Evolutionary conservation across 306 rosid species (phyloP).

Genomic region (Hippophae tibetana): DNA sequence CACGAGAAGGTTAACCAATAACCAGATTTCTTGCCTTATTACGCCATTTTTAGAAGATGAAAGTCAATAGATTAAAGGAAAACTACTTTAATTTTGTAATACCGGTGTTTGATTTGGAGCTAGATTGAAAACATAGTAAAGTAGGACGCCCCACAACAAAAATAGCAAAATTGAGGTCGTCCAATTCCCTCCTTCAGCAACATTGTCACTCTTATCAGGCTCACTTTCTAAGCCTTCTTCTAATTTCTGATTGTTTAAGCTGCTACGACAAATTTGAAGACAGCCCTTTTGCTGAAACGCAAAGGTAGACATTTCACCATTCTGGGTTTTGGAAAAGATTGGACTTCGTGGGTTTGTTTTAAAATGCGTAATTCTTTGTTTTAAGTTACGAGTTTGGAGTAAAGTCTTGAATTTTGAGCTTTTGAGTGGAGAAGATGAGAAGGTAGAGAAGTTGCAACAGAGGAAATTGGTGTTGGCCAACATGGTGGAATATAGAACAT

Average conservation of each 20-base stretch:
- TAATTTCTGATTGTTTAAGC: conserved; percentile 21
- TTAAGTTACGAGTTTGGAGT: conserved; percentile 24
- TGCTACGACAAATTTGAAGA: conserved; percentile 28
- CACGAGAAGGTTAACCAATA: neutral
- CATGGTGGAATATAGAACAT: conserved; percentile 11
- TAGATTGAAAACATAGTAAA: conserved; percentile 63
- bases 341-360: conserved; percentile 3
- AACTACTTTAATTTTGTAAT: neutral
- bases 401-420: conserved; percentile 14
- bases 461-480: conserved; percentile 36
- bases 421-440: conserved; percentile 3
- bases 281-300: conserved; percentile 11
- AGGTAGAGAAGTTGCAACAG: conserved; percentile 40
- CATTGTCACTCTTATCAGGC: conserved; percentile 28
- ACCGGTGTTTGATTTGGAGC: conserved; percentile 94
- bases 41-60: too few species aligned
- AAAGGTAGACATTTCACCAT: conserved; percentile 11
- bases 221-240: conserved; percentile 26
- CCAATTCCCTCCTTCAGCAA: conserved; percentile 55
- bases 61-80: too few species aligned
- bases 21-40: neutral
- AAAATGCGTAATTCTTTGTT: conserved; percentile 12
- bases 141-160: conserved; percentile 60
- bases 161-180: conserved; percentile 66
- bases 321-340: conserved; percentile 9